Conservation (phyloP, 2,329 filamentous ascomycete genomes). For the Chaetomium globosum region DNA sequence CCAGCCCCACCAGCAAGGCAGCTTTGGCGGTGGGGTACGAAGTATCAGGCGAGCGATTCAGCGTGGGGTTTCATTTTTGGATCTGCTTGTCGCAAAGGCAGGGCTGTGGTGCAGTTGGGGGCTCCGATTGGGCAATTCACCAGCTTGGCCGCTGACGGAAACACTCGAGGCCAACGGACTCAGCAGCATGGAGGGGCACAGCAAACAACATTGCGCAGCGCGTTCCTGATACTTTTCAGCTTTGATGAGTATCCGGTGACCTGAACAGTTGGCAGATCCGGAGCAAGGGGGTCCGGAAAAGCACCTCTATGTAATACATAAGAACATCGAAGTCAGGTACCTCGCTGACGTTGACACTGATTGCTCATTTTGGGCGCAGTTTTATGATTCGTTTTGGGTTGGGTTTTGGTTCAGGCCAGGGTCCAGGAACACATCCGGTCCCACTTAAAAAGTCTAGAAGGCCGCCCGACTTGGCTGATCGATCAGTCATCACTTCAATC, state of each 20-base stretch:
- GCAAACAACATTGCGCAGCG: background rate
- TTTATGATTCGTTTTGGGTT: background rate
- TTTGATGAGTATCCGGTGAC: background rate
- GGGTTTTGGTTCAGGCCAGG: background rate
- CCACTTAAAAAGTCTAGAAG: constrained; percentile 17
- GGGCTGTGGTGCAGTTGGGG: constrained; percentile 15
- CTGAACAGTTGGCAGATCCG: background rate
- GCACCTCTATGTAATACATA: background rate
- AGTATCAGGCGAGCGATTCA: background rate
- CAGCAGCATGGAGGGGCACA: constrained; percentile 8
- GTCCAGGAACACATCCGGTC: background rate
- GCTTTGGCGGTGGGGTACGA: constrained; percentile 8
- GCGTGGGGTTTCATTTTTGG: constrained; percentile 20
- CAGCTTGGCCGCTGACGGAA: background rate
- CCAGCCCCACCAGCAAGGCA: constrained; percentile 9
- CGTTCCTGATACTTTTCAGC: constrained; percentile 8
- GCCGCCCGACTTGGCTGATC: constrained; percentile 4
- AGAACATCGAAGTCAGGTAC: too few species aligned
- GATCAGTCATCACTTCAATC: background rate
- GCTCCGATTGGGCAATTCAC: constrained; percentile 17
- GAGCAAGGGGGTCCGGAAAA: background rate
- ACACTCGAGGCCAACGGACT: background rate
- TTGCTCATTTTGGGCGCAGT: background rate
- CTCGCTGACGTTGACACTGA: too few species aligned
- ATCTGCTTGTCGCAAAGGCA: constrained; percentile 1